Percentiles rank a stretch among this genome's conserved stretches.
These are phyloP conservation scores for Porcisia hertigi DNA, from an alignment of 208 protist species.

Conservation along the genomic window DNA sequence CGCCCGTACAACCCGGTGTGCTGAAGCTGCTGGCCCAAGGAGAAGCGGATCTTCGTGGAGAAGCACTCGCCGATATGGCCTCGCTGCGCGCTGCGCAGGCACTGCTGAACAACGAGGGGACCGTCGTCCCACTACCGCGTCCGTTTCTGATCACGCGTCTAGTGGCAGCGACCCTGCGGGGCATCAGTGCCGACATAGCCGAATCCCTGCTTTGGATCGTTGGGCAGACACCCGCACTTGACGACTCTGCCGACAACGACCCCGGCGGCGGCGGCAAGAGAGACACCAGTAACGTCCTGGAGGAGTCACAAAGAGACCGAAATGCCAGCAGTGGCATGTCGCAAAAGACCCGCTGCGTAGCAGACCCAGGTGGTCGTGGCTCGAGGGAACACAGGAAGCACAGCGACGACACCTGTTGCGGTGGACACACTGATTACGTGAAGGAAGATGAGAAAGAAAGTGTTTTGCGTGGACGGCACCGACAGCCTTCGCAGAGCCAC, in stretches of 20 bases:
- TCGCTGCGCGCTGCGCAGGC: slow-evolving; percentile 39
- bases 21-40: slow-evolving; percentile 18
- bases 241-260: not conserved
- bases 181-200: slow-evolving; percentile 29
- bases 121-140: slow-evolving; percentile 36
- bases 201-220: slow-evolving; percentile 36
- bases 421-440: not conserved
- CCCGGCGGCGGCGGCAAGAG: not conserved
- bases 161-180: slow-evolving; percentile 47
- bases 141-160: slow-evolving; percentile 67
- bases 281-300: not conserved
- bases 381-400: not conserved
- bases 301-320: not conserved
- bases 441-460: not conserved
- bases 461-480: not conserved
- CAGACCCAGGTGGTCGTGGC: not conserved
- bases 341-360: not conserved
- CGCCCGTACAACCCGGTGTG: slow-evolving; percentile 16
- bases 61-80: slow-evolving; percentile 12
- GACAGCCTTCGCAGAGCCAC: no score
- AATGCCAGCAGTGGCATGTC: not conserved
- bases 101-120: slow-evolving; percentile 44
- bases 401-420: not conserved
- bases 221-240: not conserved
- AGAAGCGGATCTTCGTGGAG: slow-evolving; percentile 23